phyloP scores from a whole-genome alignment of 1,284 basidiomycete species.

The Boletus smithii region DNA sequence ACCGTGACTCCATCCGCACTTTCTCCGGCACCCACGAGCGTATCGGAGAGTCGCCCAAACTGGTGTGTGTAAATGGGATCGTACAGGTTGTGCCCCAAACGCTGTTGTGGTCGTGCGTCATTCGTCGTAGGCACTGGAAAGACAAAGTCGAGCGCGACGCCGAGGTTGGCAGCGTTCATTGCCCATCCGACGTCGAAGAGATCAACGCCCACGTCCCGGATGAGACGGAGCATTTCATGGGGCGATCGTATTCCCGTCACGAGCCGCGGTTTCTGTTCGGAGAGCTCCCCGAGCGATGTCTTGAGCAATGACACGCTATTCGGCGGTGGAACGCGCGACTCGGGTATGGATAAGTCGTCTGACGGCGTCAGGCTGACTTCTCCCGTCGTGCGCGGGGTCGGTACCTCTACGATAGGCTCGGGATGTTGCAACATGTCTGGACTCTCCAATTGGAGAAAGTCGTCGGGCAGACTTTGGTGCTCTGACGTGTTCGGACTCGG shows the following conservation, averaged over 20 bases:
- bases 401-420: constrained; percentile 3
- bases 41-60: constrained; percentile 50
- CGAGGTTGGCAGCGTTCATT: constrained; percentile 58
- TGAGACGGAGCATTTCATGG: constrained; percentile 67
- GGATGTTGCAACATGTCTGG: constrained; percentile 16
- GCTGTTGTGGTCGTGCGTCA: constrained; percentile 29
- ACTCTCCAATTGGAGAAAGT: constrained; percentile 15
- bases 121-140: constrained; percentile 52
- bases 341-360: constrained; percentile 1
- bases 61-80: constrained; percentile 53
- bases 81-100: constrained; percentile 73
- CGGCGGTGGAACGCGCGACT: constrained; percentile 8
- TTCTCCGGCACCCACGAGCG: constrained; percentile 34
- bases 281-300: constrained; percentile 55
- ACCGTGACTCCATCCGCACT: background rate
- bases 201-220: constrained; percentile 66
- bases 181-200: constrained; percentile 73
- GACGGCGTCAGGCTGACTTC: background rate
- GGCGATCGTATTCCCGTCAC: constrained; percentile 59
- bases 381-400: constrained; percentile 10
- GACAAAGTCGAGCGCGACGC: constrained; percentile 71
- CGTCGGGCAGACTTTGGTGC: constrained; percentile 15
- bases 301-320: constrained; percentile 43
- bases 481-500: constrained; percentile 16
- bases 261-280: constrained; percentile 56